phyloP scores from a whole-genome alignment of 2,329 filamentous ascomycete genomes.

The Tolypocladium guangdongense region DNA sequence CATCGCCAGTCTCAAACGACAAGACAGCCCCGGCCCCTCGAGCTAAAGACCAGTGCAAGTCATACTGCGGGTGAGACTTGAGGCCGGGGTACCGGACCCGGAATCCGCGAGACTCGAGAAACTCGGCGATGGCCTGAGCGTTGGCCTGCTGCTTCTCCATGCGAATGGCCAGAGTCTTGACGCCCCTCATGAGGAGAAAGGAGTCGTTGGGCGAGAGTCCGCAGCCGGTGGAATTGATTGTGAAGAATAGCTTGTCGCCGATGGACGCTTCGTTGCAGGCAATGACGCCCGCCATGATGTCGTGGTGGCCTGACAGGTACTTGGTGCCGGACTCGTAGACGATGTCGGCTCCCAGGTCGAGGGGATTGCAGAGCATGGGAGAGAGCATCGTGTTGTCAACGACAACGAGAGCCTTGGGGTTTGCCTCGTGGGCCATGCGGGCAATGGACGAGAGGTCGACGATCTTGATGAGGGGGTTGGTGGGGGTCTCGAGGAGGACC shows the following conservation, averaged over 20 bases:
- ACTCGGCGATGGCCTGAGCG: slow-evolving; percentile 81
- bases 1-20: slow-evolving; percentile 89
- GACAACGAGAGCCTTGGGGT: slow-evolving; percentile 69
- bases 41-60: slow-evolving; percentile 90
- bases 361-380: slow-evolving; percentile 83
- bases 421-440: slow-evolving; percentile 62
- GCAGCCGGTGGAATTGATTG: slow-evolving; percentile 92
- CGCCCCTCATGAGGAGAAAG: slow-evolving; percentile 86
- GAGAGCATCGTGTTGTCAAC: slow-evolving; percentile 99
- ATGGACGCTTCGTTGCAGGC: slow-evolving; percentile 75
- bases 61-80: slow-evolving; percentile 91
- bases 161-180: slow-evolving; percentile 93
- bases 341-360: slow-evolving; percentile 89
- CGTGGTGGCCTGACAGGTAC: slow-evolving; percentile 94
- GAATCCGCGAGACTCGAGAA: slow-evolving; percentile 85
- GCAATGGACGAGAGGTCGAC: slow-evolving; percentile 82
- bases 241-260: slow-evolving; percentile 88
- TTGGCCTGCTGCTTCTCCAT: slow-evolving; percentile 98
- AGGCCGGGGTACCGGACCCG: slow-evolving; percentile 90
- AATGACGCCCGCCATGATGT: slow-evolving; percentile 96
- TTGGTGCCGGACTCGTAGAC: slow-evolving; percentile 98
- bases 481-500: slow-evolving; percentile 92
- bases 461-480: slow-evolving; percentile 96
- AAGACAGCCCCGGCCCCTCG: slow-evolving; percentile 89
- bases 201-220: slow-evolving; percentile 92